Evolutionary conservation across 1,284 basidiomycete species (phyloP).

Genomic region (Trichosporon asahii): DNA sequence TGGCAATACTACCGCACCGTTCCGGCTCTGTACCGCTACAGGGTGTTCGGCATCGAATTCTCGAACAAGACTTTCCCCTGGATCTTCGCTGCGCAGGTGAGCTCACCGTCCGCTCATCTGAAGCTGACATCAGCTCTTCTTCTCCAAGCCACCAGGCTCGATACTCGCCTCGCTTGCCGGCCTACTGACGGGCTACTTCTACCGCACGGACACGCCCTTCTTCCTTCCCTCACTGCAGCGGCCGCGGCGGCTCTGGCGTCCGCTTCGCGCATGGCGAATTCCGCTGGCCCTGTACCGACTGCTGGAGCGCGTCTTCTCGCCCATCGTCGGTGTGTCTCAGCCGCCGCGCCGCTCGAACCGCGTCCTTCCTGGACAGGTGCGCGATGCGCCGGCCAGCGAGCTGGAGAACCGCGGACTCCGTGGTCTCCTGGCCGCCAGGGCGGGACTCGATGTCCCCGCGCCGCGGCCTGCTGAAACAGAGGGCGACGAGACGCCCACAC

Average conservation of each 20-base stretch:
- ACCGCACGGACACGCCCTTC: constrained; percentile 69
- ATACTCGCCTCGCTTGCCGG: constrained; percentile 62
- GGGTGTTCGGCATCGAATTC: constrained; percentile 68
- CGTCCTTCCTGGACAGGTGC: constrained; percentile 59
- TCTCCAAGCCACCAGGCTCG: constrained; percentile 66
- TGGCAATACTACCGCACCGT: constrained; percentile 77
- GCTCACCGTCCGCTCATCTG: background rate
- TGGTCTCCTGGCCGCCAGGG: constrained; percentile 22
- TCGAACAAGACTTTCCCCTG: constrained; percentile 72
- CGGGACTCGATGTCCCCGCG: constrained; percentile 21
- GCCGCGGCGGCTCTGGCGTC: constrained; percentile 32
- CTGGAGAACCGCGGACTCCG: constrained; percentile 40
- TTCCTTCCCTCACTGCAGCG: constrained; percentile 36
- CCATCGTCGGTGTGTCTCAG: constrained; percentile 63
- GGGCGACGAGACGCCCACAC: constrained; percentile 7
- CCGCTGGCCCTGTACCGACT: constrained; percentile 60
- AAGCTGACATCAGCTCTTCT: constrained; percentile 60
- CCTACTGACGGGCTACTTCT: constrained; percentile 66
- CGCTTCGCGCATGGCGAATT: constrained; percentile 68
- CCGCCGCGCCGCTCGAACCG: constrained; percentile 59
- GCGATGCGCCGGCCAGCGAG: constrained; percentile 15
- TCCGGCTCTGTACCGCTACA: constrained; percentile 70
- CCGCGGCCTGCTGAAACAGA: constrained; percentile 1
- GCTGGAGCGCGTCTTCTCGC: constrained; percentile 58
- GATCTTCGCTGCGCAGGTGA: constrained; percentile 64